Percentiles rank a stretch among this genome's conserved stretches.
Evolutionary conservation across 805 yeast genomes (phyloP).

Genomic region (Ogataea minuta): DNA sequence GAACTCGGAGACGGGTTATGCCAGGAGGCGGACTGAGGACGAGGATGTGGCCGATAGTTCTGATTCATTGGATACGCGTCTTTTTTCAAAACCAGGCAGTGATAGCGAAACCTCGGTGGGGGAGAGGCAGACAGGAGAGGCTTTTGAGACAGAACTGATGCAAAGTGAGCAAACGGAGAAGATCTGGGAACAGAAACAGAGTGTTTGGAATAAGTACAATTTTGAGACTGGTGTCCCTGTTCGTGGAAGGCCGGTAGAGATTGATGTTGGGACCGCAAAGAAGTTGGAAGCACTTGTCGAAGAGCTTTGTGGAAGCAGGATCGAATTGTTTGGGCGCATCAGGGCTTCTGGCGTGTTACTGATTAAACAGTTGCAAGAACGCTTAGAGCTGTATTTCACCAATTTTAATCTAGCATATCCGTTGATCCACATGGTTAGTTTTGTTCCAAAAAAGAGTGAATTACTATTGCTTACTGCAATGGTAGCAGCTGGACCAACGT

Average conservation of each 20-base stretch:
- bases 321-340: background rate
- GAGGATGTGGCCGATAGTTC: background rate
- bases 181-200: no score
- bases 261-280: background rate
- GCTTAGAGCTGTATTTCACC: slow-evolving; percentile 9
- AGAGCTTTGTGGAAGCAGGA: background rate
- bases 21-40: background rate
- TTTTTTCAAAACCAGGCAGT: slow-evolving; percentile 5
- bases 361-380: slow-evolving; percentile 8
- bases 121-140: background rate
- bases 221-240: background rate
- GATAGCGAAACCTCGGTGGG: slow-evolving; percentile 5
- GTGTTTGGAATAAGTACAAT: slow-evolving; percentile 2
- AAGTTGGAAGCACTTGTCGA: background rate
- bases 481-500: slow-evolving; percentile 13
- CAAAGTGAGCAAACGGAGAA: background rate
- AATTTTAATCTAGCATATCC: slow-evolving; percentile 17
- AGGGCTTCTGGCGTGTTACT: background rate
- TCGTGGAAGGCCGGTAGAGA: background rate
- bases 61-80: slow-evolving; percentile 5
- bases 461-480: slow-evolving; percentile 8
- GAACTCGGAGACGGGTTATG: slow-evolving; percentile 7
- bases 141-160: slow-evolving; percentile 7
- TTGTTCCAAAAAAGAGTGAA: slow-evolving; percentile 6
- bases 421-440: slow-evolving; percentile 15